These are phyloP conservation scores for Pseudogymnoascus sp. DNA, from an alignment of 2,329 filamentous ascomycete genomes.

Conservation along the genomic window DNA sequence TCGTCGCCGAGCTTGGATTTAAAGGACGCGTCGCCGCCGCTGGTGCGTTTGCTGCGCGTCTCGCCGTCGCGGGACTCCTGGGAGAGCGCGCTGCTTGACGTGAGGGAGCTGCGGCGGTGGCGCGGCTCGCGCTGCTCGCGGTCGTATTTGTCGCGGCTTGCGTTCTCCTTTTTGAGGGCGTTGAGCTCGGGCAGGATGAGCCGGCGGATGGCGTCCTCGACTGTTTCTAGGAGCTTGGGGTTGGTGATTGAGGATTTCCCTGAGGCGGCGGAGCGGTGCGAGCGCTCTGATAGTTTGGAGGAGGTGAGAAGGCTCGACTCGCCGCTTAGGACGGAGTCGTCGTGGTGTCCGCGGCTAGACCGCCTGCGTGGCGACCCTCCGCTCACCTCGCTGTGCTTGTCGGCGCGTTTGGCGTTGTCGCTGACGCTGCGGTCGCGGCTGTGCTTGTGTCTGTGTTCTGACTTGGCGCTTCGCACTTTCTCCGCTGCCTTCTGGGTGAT, in stretches of 20 bases:
- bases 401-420: slow-evolving; percentile 27
- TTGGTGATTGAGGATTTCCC: slow-evolving; percentile 61
- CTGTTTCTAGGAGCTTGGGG: slow-evolving; percentile 62
- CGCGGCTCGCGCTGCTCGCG: slow-evolving; percentile 43
- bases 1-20: slow-evolving; percentile 38
- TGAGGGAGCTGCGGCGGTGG: slow-evolving; percentile 55
- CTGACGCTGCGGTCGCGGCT: slow-evolving; percentile 39
- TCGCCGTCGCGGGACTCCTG: slow-evolving; percentile 41
- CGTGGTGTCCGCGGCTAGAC: slow-evolving; percentile 43
- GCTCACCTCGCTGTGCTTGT: slow-evolving; percentile 34
- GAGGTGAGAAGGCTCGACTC: slow-evolving; percentile 56
- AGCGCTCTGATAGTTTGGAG: slow-evolving; percentile 33
- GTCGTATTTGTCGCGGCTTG: slow-evolving; percentile 61
- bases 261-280: slow-evolving; percentile 42
- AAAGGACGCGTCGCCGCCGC: slow-evolving; percentile 33
- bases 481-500: slow-evolving; percentile 60
- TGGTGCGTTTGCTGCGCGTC: not conserved
- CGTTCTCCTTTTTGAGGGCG: slow-evolving; percentile 78
- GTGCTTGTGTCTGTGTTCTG: slow-evolving; percentile 36
- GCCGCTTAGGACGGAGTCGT: slow-evolving; percentile 41
- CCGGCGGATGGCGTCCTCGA: slow-evolving; percentile 67
- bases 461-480: slow-evolving; percentile 50
- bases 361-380: slow-evolving; percentile 39
- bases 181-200: slow-evolving; percentile 81
- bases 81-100: slow-evolving; percentile 46